Base-by-base conservation (phyloP, 2,329 filamentous ascomycete genomes). In the Kalaharituber pfeilii region DNA sequence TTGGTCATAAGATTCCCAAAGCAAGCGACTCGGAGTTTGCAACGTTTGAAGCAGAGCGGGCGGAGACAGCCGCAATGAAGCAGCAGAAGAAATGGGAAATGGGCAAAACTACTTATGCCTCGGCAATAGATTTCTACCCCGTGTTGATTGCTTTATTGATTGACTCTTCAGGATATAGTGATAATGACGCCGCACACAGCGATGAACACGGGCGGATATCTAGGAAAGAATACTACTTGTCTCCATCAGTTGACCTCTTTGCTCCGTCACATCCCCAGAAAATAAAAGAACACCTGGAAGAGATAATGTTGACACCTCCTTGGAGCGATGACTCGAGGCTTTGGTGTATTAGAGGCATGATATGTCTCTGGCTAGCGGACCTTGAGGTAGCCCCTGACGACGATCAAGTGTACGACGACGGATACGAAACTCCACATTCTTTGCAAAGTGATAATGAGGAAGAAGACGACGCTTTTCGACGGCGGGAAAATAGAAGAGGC, bases 21-120 rank as follows among this genome's bases (percentile, higher is more conserved):
- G 39, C 50, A 22, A 52, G 50, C 24, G 58, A 60, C 8, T 56
- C 52, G 28, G 57, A 51, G 50, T 52, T 52, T 47, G 62, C 53
- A 42, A 59, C 57, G 15, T 61, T 62, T 22, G 59, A 56, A n/a
- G 49, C 30, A 15, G 62, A 61, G 36, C 13, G 25, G 42, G 42
- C 42, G 15, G 42, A 63, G 63, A 33, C 57, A 56, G 54, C 63
- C 57, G 52, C 62, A 55, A 52, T 62, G 59, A 42, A 62, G 59
- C 49, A 63, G 58, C 42, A 47, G 13, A 20, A 24, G 18, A 15
- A 39, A 39, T 15, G 20, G 20, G 33, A 39, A 13, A 39, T 39
- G 33, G 33, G 7, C 15, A 39, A 39, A 18, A 39, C 27, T 39
- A 39, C 39, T 29, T 51, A 22, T 22, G 44, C 53, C 3, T 54